These are phyloP conservation scores for Sistotremastrum suecicum DNA, from an alignment of 768 basidiomycete species.

Conservation along the genomic window DNA sequence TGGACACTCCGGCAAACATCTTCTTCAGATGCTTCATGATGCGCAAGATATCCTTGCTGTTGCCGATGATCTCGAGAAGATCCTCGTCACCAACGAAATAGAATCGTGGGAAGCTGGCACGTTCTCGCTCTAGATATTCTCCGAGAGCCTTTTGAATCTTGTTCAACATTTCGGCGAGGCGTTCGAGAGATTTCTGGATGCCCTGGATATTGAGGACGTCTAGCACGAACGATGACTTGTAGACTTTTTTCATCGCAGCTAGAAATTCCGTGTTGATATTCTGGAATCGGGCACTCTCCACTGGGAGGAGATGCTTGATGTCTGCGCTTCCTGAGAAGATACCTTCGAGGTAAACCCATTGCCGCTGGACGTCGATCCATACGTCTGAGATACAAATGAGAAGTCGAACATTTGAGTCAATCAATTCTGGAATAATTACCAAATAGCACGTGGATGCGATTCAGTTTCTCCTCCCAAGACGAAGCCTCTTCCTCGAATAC, in stretches of 20 bases:
- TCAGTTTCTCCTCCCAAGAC: slow-evolving; percentile 94
- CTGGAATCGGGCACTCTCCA: slow-evolving; percentile 94
- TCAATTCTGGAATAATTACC: slow-evolving; percentile 28
- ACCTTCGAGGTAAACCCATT: slow-evolving; percentile 99
- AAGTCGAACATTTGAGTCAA: not conserved
- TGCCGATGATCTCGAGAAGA: slow-evolving; percentile 95
- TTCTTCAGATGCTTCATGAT: slow-evolving; percentile 99
- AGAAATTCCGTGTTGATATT: slow-evolving; percentile 98
- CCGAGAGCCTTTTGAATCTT: slow-evolving; percentile 99
- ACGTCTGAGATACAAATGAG: slow-evolving; percentile 42
- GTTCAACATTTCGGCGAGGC: slow-evolving; percentile 86
- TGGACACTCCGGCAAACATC: slow-evolving; percentile 98
- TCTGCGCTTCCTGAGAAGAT: slow-evolving; percentile 99
- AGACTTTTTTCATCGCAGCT: slow-evolving; percentile 98
- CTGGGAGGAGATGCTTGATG: slow-evolving; percentile 96
- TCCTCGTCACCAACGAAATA: slow-evolving; percentile 99
- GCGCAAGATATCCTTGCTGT: slow-evolving; percentile 95
- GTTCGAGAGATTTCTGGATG: slow-evolving; percentile 95
- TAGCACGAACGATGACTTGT: slow-evolving; percentile 94
- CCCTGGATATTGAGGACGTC: slow-evolving; percentile 90
- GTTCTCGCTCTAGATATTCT: slow-evolving; percentile 95
- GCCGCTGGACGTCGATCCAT: slow-evolving; percentile 98
- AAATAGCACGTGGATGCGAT: slow-evolving; percentile 91
- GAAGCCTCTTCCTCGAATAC: slow-evolving; percentile 90
- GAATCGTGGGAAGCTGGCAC: slow-evolving; percentile 96